A percentile compares a stretch with the other conserved stretches of the same genome.
Evolutionary conservation across 176 grass and related monocot species (phyloP).

Genomic region (Phoenix dactylifera): DNA sequence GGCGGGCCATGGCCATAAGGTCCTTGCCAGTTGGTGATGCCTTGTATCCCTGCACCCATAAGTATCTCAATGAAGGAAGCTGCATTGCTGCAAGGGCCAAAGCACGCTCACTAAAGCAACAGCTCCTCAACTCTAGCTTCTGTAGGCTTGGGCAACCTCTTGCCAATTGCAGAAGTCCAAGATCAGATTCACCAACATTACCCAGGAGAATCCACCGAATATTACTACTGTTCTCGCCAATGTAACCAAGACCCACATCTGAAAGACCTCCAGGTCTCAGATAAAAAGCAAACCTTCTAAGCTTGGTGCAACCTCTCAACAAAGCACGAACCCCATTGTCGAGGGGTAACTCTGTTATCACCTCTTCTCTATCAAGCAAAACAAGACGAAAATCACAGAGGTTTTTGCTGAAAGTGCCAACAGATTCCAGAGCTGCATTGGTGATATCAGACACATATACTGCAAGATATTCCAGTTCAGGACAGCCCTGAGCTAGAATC

Average conservation of each 20-base stretch:
- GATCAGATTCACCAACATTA: constrained; percentile 70
- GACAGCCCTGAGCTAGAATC: constrained; percentile 63
- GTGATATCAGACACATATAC: constrained; percentile 88
- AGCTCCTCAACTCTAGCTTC: constrained; percentile 89
- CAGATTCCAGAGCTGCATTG: constrained; percentile 78
- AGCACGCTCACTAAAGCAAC: constrained; percentile 67
- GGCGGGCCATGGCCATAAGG: constrained; percentile 63
- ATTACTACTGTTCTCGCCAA: constrained; percentile 59
- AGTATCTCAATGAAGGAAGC: constrained; percentile 68
- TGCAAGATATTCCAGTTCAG: constrained; percentile 65
- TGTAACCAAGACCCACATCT: constrained; percentile 67
- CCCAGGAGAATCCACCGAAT: constrained; percentile 80
- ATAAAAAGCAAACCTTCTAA: constrained; percentile 86
- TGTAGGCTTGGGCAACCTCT: constrained; percentile 69
- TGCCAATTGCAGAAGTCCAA: constrained; percentile 48
- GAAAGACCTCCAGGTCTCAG: constrained; percentile 83
- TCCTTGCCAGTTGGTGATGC: constrained; percentile 50
- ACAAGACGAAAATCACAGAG: constrained; percentile 95
- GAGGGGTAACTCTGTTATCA: constrained; percentile 63
- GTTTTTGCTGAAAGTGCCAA: constrained; percentile 65
- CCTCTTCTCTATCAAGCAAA: constrained; percentile 67
- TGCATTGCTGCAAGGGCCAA: constrained; percentile 58
- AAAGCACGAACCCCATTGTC: constrained; percentile 80
- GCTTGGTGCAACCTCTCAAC: constrained; percentile 71
- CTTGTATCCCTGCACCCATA: constrained; percentile 94